Conservation (phyloP, 2,329 filamentous ascomycete species). For the Cercospora janseana region DNA sequence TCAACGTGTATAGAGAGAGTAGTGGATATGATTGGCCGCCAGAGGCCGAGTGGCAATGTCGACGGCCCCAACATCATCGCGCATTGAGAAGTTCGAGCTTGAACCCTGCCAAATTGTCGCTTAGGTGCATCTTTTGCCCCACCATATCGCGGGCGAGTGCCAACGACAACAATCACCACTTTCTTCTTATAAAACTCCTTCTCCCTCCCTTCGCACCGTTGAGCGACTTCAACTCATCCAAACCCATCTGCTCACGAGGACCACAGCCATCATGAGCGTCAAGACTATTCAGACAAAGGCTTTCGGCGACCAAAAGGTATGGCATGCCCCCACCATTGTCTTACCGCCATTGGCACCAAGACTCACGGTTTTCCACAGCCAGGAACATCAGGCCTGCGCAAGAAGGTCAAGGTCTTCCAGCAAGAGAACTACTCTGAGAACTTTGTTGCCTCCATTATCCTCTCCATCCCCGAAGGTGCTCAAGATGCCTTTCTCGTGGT, state of each 20-base stretch:
- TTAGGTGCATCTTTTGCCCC: not conserved
- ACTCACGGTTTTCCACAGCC: conserved; percentile 7
- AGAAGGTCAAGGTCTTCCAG: conserved; percentile 98
- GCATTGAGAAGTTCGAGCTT: not conserved
- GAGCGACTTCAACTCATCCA: conserved; percentile 14
- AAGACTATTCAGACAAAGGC: conserved; percentile 79
- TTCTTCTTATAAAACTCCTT: not conserved
- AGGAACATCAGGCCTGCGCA: conserved; percentile 77
- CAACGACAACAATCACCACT: not conserved
- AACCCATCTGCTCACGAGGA: conserved; percentile 12
- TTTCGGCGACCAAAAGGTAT: conserved; percentile 89
- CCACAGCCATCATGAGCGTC: conserved; percentile 60
- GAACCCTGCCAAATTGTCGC: no score
- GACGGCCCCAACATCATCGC: not conserved
- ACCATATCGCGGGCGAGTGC: not conserved
- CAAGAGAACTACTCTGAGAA: conserved; percentile 92
- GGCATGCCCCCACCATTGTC: not conserved
- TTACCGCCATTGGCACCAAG: not conserved
- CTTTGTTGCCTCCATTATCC: conserved; percentile 88
- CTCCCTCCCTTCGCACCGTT: conserved; percentile 12
- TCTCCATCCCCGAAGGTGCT: conserved; percentile 92
- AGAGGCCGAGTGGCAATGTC: conserved; percentile 11
- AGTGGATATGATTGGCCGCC: conserved; percentile 6
- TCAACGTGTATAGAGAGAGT: no score
- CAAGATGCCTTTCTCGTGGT: conserved; percentile 90